phyloP scores from a whole-genome alignment of 2,329 filamentous ascomycete species.

The Cladosporium sp. region DNA sequence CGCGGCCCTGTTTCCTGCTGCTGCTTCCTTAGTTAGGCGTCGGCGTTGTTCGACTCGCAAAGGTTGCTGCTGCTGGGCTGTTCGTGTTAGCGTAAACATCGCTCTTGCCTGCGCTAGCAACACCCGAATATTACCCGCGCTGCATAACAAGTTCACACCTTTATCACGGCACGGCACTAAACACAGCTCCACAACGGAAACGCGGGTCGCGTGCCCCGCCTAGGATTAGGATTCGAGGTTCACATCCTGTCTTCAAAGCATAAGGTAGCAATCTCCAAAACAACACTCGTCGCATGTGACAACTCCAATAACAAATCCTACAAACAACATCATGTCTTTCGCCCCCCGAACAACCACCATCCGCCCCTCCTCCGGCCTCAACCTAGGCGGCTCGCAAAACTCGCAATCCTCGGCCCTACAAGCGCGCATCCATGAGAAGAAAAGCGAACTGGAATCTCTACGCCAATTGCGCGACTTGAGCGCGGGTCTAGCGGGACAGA shows the following conservation, averaged over 20 bases:
- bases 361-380: slow-evolving; percentile 50
- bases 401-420: slow-evolving; percentile 67
- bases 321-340: slow-evolving; percentile 37
- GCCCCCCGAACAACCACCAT: slow-evolving; percentile 49
- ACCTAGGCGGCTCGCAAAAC: slow-evolving; percentile 30
- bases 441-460: slow-evolving; percentile 75
- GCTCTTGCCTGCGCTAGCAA: slow-evolving; percentile 1
- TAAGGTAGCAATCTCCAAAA: neutral
- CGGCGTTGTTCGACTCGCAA: slow-evolving; percentile 4
- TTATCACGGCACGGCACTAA: neutral
- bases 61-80: neutral
- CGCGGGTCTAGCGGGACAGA: slow-evolving; percentile 74
- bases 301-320: neutral
- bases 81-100: slow-evolving; percentile 5
- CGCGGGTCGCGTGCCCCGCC: neutral
- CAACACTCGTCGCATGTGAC: neutral
- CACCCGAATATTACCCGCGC: neutral
- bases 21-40: neutral
- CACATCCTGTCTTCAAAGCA: neutral
- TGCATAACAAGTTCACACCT: neutral
- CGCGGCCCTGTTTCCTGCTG: neutral
- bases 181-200: neutral
- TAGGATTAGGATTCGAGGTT: neutral
- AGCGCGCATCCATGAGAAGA: slow-evolving; percentile 81
- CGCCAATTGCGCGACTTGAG: slow-evolving; percentile 77